Conservation (phyloP, 176 grass and related monocot species). For the Sorghum bicolor region Sorghum_bicolor_NCBIv3 NC_012877.2:61280001-61280500, state of each 20-base stretch:
- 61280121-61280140: neutral
- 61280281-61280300: constrained; percentile 24
- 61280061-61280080: neutral
- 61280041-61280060: neutral
- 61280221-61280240: neutral
- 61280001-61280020: neutral
- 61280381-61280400: neutral
- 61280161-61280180: neutral
- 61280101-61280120: neutral
- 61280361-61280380: neutral
- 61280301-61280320: neutral
- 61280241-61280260: neutral
- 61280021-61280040: neutral
- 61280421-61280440: too few relatives aligned
- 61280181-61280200: neutral
- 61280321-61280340: constrained; percentile 26
- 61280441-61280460: neutral
- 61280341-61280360: neutral
- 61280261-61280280: neutral
- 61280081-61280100: too few relatives aligned
- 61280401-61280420: neutral
- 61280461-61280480: constrained; percentile 32
- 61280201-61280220: too few relatives aligned
- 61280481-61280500: constrained; percentile 13
- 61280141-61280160: neutral